Conservation (phyloP, 2,329 filamentous ascomycete species). For the Xylariaceae sp. region DNA sequence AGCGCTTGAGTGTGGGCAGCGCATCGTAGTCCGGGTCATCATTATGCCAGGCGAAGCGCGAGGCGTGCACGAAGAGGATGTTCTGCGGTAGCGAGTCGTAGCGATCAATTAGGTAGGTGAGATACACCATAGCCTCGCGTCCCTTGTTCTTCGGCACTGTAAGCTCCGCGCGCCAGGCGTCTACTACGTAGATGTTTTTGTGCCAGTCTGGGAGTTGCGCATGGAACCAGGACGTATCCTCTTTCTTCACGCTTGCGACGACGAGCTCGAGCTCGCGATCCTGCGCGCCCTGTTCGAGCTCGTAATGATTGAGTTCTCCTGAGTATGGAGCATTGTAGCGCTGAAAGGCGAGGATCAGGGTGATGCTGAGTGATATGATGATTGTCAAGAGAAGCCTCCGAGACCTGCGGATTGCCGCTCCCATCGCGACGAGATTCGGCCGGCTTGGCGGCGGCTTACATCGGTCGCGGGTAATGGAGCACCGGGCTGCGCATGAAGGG, state of each 20-base stretch:
- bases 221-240: slow-evolving; percentile 39
- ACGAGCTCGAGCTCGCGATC: slow-evolving; percentile 29
- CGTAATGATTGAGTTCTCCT: too few species aligned
- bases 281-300: not conserved
- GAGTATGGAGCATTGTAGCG: not conserved
- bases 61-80: slow-evolving; percentile 43
- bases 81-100: slow-evolving; percentile 43
- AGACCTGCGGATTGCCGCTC: not conserved
- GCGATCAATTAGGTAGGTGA: slow-evolving; percentile 47
- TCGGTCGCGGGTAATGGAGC: not conserved
- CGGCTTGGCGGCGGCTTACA: not conserved
- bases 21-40: slow-evolving; percentile 51
- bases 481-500: not conserved
- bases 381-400: not conserved
- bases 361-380: not conserved
- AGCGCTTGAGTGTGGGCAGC: slow-evolving; percentile 44
- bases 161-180: slow-evolving; percentile 42
- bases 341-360: not conserved
- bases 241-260: slow-evolving; percentile 30
- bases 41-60: slow-evolving; percentile 49
- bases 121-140: slow-evolving; percentile 49
- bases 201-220: slow-evolving; percentile 42
- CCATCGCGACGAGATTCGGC: not conserved
- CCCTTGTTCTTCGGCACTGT: slow-evolving; percentile 48
- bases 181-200: slow-evolving; percentile 50